Evolutionary conservation across 305 asterid species (phyloP).

Genomic region (Galium porrigens): DNA sequence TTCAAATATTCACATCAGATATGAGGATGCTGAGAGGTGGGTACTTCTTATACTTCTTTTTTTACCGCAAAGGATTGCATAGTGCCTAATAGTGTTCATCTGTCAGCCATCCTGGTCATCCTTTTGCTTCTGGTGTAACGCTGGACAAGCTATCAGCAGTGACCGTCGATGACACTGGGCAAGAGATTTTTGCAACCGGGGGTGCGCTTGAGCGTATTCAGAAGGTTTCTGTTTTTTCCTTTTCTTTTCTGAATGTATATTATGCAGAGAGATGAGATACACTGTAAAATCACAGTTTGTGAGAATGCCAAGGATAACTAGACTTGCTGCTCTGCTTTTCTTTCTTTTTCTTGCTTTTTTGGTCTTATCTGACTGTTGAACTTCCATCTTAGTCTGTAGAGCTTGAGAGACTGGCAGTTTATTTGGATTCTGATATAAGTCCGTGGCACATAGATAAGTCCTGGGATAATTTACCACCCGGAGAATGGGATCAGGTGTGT

Average conservation of each 20-base stretch:
- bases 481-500: conserved; percentile 78
- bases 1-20: conserved; percentile 89
- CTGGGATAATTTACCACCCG: conserved; percentile 68
- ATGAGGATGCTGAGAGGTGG: conserved; percentile 94
- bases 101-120: conserved; percentile 82
- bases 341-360: conserved; percentile 7
- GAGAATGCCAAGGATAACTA: neutral
- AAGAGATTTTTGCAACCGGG: conserved; percentile 75
- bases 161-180: conserved; percentile 78
- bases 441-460: conserved; percentile 67
- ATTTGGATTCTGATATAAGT: conserved; percentile 68
- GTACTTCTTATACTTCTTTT: conserved; percentile 13
- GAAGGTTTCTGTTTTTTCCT: conserved; percentile 41
- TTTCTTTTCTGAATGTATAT: neutral
- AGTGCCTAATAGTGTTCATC: conserved; percentile 18
- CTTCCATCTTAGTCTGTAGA: conserved; percentile 50
- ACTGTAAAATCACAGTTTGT: conserved; percentile 1
- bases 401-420: conserved; percentile 77
- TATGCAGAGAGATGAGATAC: conserved; percentile 7
- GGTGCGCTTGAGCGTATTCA: conserved; percentile 74
- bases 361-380: conserved; percentile 10
- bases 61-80: conserved; percentile 4
- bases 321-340: neutral
- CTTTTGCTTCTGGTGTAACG: conserved; percentile 82
- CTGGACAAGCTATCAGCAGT: conserved; percentile 81